A percentile compares a stretch with the other conserved stretches of the same genome.
Evolutionary conservation across 2,329 filamentous ascomycete species (phyloP).

Genomic region (Fusarium camptoceras): DNA sequence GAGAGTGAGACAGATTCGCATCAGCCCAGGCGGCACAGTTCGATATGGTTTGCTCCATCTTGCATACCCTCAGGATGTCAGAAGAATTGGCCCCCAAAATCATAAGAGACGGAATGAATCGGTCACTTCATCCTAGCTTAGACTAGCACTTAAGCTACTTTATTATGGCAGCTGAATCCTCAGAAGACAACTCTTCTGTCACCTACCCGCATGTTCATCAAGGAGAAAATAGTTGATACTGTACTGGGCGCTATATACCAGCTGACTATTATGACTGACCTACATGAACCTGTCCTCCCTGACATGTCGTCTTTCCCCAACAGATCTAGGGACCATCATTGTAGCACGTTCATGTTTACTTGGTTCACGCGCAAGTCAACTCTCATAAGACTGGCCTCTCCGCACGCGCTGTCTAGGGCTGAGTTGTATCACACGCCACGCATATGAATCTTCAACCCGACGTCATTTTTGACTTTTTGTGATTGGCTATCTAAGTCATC

Average conservation of each 20-base stretch:
- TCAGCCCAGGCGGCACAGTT: not conserved
- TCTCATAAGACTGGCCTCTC: constrained; percentile 24
- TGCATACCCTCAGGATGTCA: too few species aligned
- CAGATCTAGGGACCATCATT: constrained; percentile 15
- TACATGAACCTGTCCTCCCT: not conserved
- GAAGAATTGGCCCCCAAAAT: too few species aligned
- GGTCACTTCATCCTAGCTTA: too few species aligned
- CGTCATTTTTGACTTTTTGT: constrained; percentile 16
- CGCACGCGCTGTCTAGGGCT: constrained; percentile 25
- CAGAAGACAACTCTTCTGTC: too few species aligned
- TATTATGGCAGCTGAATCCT: too few species aligned
- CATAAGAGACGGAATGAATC: too few species aligned
- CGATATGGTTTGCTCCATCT: not conserved
- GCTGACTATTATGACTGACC: constrained; percentile 31
- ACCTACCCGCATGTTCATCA: not conserved
- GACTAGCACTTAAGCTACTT: too few species aligned
- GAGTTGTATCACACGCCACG: constrained; percentile 8
- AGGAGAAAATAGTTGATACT: not conserved
- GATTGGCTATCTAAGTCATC: not conserved
- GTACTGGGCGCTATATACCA: constrained; percentile 3
- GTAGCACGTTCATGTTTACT: constrained; percentile 7
- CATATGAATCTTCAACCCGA: not conserved
- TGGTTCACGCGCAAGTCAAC: constrained; percentile 33
- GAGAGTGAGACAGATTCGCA: not conserved
- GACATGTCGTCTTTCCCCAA: constrained; percentile 10